Evolutionary conservation across 495 filamentous ascomycete genomes (phyloP).

Genomic region (Hyaloscypha variabilis): DNA sequence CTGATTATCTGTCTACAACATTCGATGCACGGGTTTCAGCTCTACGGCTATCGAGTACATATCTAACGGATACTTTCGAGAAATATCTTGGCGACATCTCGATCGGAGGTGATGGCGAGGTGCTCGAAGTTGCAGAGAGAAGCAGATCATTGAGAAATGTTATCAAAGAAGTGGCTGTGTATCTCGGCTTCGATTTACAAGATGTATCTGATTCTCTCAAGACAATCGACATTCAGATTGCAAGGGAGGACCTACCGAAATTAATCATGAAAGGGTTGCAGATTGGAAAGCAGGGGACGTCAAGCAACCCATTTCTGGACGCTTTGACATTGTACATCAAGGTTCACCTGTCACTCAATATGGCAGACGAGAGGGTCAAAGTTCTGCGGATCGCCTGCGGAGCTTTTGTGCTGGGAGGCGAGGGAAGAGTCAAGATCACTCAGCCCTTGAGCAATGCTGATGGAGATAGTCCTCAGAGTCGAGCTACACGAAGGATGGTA

Average conservation of each 20-base stretch:
- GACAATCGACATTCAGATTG: slow-evolving; percentile 48
- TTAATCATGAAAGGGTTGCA: slow-evolving; percentile 25
- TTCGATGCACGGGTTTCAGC: slow-evolving; percentile 54
- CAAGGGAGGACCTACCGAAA: slow-evolving; percentile 38
- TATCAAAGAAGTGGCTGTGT: slow-evolving; percentile 23
- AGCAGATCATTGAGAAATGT: slow-evolving; percentile 12
- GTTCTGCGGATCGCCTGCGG: slow-evolving; percentile 55
- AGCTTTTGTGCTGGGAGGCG: slow-evolving; percentile 54
- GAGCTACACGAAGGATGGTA: slow-evolving; percentile 25
- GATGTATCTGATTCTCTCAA: slow-evolving; percentile 38
- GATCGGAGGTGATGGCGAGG: slow-evolving; percentile 26
- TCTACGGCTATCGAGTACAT: slow-evolving; percentile 43
- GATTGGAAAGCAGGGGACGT: slow-evolving; percentile 15
- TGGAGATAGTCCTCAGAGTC: slow-evolving; percentile 29
- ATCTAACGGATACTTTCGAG: slow-evolving; percentile 36
- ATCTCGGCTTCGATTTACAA: slow-evolving; percentile 26
- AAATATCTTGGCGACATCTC: slow-evolving; percentile 27
- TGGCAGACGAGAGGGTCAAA: slow-evolving; percentile 46
- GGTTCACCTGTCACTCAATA: slow-evolving; percentile 51
- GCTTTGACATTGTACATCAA: slow-evolving; percentile 48
- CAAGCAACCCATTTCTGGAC: slow-evolving; percentile 37
- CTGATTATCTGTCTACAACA: slow-evolving; percentile 48
- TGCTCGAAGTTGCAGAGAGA: slow-evolving; percentile 15
- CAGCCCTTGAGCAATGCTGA: slow-evolving; percentile 27
- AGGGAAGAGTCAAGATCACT: slow-evolving; percentile 56